Percentiles rank a stretch among this genome's conserved stretches.
phyloP scores from a whole-genome alignment of 2,329 filamentous ascomycete genomes.

The Pseudogymnoascus sp. region DNA sequence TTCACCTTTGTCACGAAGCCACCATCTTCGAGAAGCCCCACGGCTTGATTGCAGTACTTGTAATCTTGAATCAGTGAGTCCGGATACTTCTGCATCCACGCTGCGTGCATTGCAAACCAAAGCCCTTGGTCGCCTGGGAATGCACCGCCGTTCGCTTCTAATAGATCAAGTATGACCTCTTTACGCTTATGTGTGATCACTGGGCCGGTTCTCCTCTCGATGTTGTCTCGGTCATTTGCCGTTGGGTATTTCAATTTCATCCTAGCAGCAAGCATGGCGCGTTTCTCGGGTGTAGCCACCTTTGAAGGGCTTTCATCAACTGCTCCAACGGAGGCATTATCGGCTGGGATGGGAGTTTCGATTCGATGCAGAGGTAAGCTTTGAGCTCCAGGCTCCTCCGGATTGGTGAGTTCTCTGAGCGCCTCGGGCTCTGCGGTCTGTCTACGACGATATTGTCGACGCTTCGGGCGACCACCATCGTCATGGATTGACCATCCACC shows the following conservation, averaged over 20 bases:
- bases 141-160: slow-evolving; percentile 19
- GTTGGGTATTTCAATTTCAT: background rate
- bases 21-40: slow-evolving; percentile 21
- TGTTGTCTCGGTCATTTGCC: slow-evolving; percentile 1
- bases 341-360: background rate
- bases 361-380: background rate
- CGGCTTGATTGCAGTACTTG: slow-evolving; percentile 19
- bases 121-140: slow-evolving; percentile 26
- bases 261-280: background rate
- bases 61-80: slow-evolving; percentile 20
- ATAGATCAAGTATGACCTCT: slow-evolving; percentile 13
- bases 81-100: slow-evolving; percentile 23
- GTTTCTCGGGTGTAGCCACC: background rate
- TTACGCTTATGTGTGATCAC: slow-evolving; percentile 12
- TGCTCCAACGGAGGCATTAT: background rate
- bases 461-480: slow-evolving; percentile 17
- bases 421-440: background rate
- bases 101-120: slow-evolving; percentile 24
- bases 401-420: background rate
- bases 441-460: background rate
- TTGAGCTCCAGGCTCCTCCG: background rate
- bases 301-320: background rate
- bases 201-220: slow-evolving; percentile 1
- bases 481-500: slow-evolving; percentile 22
- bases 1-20: slow-evolving; percentile 16